Percentiles rank a stretch among this genome's conserved stretches.
Conservation (phyloP, 768 basidiomycete species). For the Kwoniella botswanensis region DNA sequence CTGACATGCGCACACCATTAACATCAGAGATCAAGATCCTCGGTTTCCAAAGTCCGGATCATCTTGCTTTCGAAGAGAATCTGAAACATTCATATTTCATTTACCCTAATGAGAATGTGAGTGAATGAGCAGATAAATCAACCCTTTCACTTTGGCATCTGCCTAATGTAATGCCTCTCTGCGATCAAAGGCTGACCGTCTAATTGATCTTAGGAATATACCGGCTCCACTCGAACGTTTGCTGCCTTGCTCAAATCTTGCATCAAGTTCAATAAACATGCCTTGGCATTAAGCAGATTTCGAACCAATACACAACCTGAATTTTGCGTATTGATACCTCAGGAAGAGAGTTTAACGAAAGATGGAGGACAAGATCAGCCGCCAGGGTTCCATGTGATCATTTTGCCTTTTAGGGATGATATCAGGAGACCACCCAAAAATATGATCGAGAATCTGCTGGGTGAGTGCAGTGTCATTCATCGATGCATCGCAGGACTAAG, state of each 20-base stretch:
- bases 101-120: conserved; percentile 86
- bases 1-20: neutral
- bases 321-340: conserved; percentile 78
- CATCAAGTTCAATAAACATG: conserved; percentile 79
- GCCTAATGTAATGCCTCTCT: too few species aligned
- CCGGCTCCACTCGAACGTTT: conserved; percentile 92
- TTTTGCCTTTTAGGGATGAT: conserved; percentile 93
- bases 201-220: conserved; percentile 61
- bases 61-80: conserved; percentile 83
- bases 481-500: too few species aligned
- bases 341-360: conserved; percentile 72
- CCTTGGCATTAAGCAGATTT: conserved; percentile 71
- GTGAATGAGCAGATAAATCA: conserved; percentile 31
- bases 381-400: conserved; percentile 89
- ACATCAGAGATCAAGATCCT: conserved; percentile 81
- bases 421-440: conserved; percentile 72
- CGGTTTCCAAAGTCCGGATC: conserved; percentile 78
- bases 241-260: conserved; percentile 82
- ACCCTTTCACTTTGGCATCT: neutral
- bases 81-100: conserved; percentile 89
- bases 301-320: conserved; percentile 74
- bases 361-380: conserved; percentile 76
- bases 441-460: conserved; percentile 69
- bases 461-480: conserved; percentile 58
- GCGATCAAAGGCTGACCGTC: neutral